phyloP scores from a whole-genome alignment of 345 rosid species.

The Gossypium australe region DNA sequence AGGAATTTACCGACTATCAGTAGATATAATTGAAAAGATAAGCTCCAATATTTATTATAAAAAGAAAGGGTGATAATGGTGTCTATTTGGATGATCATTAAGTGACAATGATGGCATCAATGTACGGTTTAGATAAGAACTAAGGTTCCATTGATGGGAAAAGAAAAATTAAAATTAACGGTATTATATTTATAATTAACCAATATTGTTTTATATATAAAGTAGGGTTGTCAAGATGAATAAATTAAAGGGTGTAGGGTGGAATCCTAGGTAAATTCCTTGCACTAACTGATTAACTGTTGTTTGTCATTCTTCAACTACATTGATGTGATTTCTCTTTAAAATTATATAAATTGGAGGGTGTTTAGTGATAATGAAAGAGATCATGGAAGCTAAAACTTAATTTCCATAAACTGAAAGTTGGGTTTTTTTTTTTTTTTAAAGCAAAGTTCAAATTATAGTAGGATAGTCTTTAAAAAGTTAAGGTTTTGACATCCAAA shows the following conservation, averaged over 20 bases:
- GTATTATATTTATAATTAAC: too few relatives aligned
- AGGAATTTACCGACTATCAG: not conserved
- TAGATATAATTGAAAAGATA: not conserved
- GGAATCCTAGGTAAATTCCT: slow-evolving; percentile 8
- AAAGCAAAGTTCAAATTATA: too few relatives aligned
- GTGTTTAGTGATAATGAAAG: not conserved
- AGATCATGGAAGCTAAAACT: not conserved
- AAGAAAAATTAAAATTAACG: too few relatives aligned
- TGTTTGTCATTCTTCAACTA: slow-evolving; percentile 1
- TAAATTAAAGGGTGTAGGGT: not conserved
- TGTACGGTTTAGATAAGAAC: not conserved
- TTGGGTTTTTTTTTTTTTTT: too few relatives aligned
- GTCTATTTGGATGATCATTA: not conserved
- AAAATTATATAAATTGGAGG: not conserved
- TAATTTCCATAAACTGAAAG: too few relatives aligned
- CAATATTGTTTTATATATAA: not conserved
- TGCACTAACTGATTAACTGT: not conserved
- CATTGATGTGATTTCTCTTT: not conserved
- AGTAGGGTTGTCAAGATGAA: not conserved
- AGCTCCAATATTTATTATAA: not conserved
- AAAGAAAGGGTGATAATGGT: not conserved
- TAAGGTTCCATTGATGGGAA: not conserved
- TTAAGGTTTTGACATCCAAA: too few relatives aligned
- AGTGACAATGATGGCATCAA: not conserved
- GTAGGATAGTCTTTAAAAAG: too few relatives aligned